Evolutionary conservation across 805 yeast genomes (phyloP).

Genomic region (Maudiozyma barnettii): DNA sequence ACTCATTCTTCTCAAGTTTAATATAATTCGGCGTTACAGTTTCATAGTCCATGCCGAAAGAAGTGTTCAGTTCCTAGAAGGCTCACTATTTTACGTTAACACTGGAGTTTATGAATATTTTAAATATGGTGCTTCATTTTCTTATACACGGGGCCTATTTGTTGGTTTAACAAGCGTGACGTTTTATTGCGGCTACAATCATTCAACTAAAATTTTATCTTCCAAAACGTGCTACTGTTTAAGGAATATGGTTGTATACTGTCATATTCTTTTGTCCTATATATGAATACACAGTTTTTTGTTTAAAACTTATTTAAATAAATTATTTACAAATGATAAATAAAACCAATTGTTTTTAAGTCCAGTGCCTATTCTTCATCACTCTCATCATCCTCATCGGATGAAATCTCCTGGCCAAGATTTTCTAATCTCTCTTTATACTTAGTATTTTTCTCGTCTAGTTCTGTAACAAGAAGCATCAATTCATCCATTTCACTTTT

Average conservation of each 20-base stretch:
- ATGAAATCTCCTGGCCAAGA: slow-evolving; percentile 53
- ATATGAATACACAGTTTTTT: too few relatives aligned
- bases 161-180: too few relatives aligned
- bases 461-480: slow-evolving; percentile 63
- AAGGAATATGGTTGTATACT: not conserved
- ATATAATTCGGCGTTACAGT: too few relatives aligned
- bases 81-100: too few relatives aligned
- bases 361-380: slow-evolving; percentile 9
- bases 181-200: too few relatives aligned
- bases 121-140: too few relatives aligned
- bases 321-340: not conserved
- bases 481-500: slow-evolving; percentile 47
- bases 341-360: not conserved
- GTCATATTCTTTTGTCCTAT: not conserved
- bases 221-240: too few relatives aligned
- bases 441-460: slow-evolving; percentile 56
- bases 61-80: too few relatives aligned
- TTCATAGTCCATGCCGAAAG: too few relatives aligned
- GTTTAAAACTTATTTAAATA: not conserved
- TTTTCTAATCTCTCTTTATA: slow-evolving; percentile 45
- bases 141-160: too few relatives aligned
- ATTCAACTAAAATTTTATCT: too few relatives aligned
- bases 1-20: not conserved
- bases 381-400: slow-evolving; percentile 51
- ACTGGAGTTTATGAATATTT: too few relatives aligned